phyloP scores from a whole-genome alignment of 176 grass and related monocot genomes.

The Aegilops longissima region DNA sequence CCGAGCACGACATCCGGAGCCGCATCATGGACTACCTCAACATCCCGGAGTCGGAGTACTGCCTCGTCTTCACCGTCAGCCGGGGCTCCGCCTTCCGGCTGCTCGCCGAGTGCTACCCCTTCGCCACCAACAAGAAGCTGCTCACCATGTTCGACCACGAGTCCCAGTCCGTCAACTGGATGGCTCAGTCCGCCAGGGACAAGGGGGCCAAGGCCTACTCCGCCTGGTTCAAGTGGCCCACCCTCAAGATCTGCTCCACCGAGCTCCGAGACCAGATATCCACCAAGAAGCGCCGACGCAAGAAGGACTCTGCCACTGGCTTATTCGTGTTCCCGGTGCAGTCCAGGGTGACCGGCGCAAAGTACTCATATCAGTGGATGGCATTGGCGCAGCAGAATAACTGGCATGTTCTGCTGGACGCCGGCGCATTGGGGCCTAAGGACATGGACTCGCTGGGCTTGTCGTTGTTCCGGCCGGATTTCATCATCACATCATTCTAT shows the following conservation, averaged over 20 bases:
- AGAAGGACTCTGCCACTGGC: slow-evolving; percentile 77
- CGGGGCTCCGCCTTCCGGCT: slow-evolving; percentile 93
- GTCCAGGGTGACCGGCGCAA: slow-evolving; percentile 90
- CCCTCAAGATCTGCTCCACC: slow-evolving; percentile 78
- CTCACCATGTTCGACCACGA: slow-evolving; percentile 99
- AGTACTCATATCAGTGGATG: slow-evolving; percentile 99
- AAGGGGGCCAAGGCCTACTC: slow-evolving; percentile 89
- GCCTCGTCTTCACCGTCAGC: slow-evolving; percentile 89
- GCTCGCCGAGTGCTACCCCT: slow-evolving; percentile 91
- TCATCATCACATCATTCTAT: slow-evolving; percentile 98
- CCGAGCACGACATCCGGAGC: slow-evolving; percentile 69
- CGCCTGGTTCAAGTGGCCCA: slow-evolving; percentile 89
- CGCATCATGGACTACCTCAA: slow-evolving; percentile 99
- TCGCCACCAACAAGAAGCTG: slow-evolving; percentile 86
- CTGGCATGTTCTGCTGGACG: slow-evolving; percentile 97
- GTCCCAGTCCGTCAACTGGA: slow-evolving; percentile 95
- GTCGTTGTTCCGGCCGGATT: slow-evolving; percentile 91
- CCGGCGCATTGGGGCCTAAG: slow-evolving; percentile 92
- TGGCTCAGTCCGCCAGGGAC: slow-evolving; percentile 75
- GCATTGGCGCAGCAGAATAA: slow-evolving; percentile 98
- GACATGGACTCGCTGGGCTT: slow-evolving; percentile 98
- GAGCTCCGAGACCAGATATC: slow-evolving; percentile 86
- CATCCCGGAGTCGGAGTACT: slow-evolving; percentile 94
- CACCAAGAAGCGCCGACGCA: slow-evolving; percentile 79
- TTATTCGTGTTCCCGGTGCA: slow-evolving; percentile 97